Percentiles rank a stretch among this genome's conserved stretches.
These are phyloP conservation scores for Geopyxis carbonaria DNA, from an alignment of 495 filamentous ascomycete genomes.

Conservation along the genomic window DNA sequence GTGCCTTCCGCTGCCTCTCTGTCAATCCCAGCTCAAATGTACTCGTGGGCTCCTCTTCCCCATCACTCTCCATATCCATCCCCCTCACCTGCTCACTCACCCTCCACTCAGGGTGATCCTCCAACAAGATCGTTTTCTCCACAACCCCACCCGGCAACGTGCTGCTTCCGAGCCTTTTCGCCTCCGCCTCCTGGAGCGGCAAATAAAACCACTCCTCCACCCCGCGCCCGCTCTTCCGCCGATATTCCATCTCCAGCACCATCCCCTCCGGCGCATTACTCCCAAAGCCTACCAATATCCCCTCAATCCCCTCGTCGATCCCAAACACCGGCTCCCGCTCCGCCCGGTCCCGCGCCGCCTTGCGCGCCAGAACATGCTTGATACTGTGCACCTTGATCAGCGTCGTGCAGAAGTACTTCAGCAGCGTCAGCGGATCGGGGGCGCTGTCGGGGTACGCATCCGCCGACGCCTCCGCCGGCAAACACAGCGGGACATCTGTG, in stretches of 20 bases:
- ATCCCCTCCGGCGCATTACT: constrained; percentile 35
- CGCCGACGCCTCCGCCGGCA: constrained; percentile 11
- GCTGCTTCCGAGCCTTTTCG: constrained; percentile 9
- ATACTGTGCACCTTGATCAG: constrained; percentile 45
- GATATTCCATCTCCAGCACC: constrained; percentile 71
- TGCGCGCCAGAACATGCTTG: constrained; percentile 48
- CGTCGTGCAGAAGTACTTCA: constrained; percentile 52
- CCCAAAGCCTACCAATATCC: constrained; percentile 19
- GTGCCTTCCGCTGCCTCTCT: constrained; percentile 67
- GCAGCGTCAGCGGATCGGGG: constrained; percentile 43
- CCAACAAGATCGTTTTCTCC: constrained; percentile 49
- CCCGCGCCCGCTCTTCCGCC: constrained; percentile 60
- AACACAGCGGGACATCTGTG: constrained; percentile 38
- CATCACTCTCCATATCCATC: constrained; percentile 25
- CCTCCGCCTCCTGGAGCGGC: constrained; percentile 26
- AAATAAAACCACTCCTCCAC: constrained; percentile 66
- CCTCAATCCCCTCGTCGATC: constrained; percentile 45
- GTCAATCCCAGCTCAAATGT: constrained; percentile 80
- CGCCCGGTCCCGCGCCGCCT: constrained; percentile 51
- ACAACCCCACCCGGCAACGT: constrained; percentile 6
- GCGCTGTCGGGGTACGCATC: constrained; percentile 37
- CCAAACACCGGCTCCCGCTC: constrained; percentile 58
- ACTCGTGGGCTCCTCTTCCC: constrained; percentile 38
- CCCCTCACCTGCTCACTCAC: constrained; percentile 27
- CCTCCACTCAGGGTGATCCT: constrained; percentile 58